Percentiles rank a stretch among this genome's conserved stretches.
Conservation (phyloP, 164 flowering plant genomes). For the Malania oleifera region DNA sequence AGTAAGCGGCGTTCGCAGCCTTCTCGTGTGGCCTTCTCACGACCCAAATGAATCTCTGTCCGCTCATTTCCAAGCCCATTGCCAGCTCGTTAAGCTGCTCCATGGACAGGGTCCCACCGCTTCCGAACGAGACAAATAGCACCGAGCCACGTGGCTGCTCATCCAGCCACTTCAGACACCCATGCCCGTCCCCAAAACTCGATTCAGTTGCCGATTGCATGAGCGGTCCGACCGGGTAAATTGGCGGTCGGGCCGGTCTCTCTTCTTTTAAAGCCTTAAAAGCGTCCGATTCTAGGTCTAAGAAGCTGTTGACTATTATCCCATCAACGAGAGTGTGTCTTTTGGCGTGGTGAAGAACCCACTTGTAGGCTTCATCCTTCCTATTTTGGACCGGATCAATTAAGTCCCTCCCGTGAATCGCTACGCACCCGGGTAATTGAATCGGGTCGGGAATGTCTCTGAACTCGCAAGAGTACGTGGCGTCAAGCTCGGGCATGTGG, state of each 20-base stretch:
- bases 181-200: slow-evolving; percentile 6
- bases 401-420: slow-evolving; percentile 25
- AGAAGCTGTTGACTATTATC: slow-evolving; percentile 25
- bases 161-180: slow-evolving; percentile 36
- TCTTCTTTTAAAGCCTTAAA: slow-evolving; percentile 15
- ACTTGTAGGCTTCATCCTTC: slow-evolving; percentile 17
- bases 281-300: slow-evolving; percentile 23
- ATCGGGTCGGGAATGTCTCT: slow-evolving; percentile 27
- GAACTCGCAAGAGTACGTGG: slow-evolving; percentile 18
- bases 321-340: slow-evolving; percentile 18
- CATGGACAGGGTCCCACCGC: slow-evolving; percentile 34
- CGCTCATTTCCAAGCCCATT: slow-evolving; percentile 35
- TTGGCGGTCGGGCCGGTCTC: slow-evolving; percentile 13
- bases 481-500: slow-evolving; percentile 29
- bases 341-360: slow-evolving; percentile 15
- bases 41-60: slow-evolving; percentile 40
- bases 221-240: slow-evolving; percentile 37
- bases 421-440: slow-evolving; percentile 30
- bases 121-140: slow-evolving; percentile 36
- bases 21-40: slow-evolving; percentile 26
- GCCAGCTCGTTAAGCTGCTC: slow-evolving; percentile 35
- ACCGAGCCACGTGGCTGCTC: slow-evolving; percentile 35
- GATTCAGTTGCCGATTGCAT: slow-evolving; percentile 1
- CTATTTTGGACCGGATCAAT: slow-evolving; percentile 27
- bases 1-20: slow-evolving; percentile 17